Evolutionary conservation across 2,329 filamentous ascomycete genomes (phyloP).

Genomic region (Pestalotiopsis sp.): DNA sequence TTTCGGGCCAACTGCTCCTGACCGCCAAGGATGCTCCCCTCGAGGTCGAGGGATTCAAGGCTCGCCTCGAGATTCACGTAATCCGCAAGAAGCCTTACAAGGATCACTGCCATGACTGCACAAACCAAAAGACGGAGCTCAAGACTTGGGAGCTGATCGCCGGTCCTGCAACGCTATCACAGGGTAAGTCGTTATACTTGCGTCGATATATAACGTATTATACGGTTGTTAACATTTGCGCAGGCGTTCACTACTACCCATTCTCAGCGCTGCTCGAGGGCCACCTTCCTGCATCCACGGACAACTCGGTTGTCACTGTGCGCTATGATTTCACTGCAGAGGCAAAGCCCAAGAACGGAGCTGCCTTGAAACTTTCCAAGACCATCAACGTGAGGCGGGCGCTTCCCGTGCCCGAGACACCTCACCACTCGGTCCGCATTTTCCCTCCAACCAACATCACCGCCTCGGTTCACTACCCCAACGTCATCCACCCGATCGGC

Average conservation of each 20-base stretch:
- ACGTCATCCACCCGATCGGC: constrained; percentile 84
- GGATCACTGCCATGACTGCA: constrained; percentile 78
- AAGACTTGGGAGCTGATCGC: constrained; percentile 79
- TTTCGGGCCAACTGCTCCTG: constrained; percentile 82
- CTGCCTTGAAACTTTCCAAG: constrained; percentile 63
- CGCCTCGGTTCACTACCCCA: constrained; percentile 78
- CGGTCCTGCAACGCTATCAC: constrained; percentile 51
- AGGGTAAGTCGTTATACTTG: constrained; percentile 42
- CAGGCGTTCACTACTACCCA: constrained; percentile 76
- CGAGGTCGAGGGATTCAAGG: constrained; percentile 73
- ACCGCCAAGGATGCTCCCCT: constrained; percentile 68
- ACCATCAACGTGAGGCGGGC: constrained; percentile 78
- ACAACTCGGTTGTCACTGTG: constrained; percentile 72
- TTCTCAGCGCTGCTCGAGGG: constrained; percentile 88
- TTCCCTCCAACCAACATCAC: constrained; percentile 97
- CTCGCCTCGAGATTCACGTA: constrained; percentile 71
- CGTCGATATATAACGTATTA: not conserved
- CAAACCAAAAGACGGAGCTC: constrained; percentile 71
- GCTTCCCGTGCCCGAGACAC: constrained; percentile 71
- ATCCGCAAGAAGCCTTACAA: constrained; percentile 83
- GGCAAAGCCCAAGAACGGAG: constrained; percentile 62
- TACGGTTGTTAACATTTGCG: constrained; percentile 30
- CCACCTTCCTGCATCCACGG: constrained; percentile 81
- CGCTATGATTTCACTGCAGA: constrained; percentile 79
- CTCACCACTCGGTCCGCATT: constrained; percentile 89